Evolutionary conservation across 345 rosid species (phyloP).

Genomic region (Schrenkiella parvula): DNA sequence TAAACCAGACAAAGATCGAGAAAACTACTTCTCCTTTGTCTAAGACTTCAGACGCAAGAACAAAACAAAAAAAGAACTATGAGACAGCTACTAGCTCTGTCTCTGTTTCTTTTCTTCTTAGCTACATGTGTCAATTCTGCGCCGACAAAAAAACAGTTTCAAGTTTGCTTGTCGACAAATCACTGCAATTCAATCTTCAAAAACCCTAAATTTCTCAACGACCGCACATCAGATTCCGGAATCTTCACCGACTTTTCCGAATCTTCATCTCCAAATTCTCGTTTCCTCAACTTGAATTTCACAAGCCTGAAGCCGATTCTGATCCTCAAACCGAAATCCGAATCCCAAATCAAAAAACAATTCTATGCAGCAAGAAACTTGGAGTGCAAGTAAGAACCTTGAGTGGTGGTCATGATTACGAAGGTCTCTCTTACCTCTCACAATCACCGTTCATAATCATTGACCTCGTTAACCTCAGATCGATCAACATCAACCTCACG

Average conservation of each 20-base stretch:
- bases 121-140: neutral
- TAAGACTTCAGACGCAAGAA: slow-evolving; percentile 26
- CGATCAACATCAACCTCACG: slow-evolving; percentile 35
- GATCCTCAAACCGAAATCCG: slow-evolving; percentile 37
- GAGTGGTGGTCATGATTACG: slow-evolving; percentile 79
- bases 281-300: slow-evolving; percentile 25
- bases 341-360: slow-evolving; percentile 44
- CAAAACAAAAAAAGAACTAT: neutral
- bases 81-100: slow-evolving; percentile 14
- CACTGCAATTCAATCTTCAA: neutral
- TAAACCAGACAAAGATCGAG: slow-evolving; percentile 7
- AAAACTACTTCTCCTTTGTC: slow-evolving; percentile 2
- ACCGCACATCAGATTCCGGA: neutral
- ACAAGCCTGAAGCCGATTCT: slow-evolving; percentile 40
- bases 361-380: slow-evolving; percentile 37
- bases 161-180: slow-evolving; percentile 11
- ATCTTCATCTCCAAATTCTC: slow-evolving; percentile 9
- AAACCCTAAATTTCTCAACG: neutral
- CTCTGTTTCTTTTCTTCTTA: slow-evolving; percentile 6
- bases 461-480: slow-evolving; percentile 44
- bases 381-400: slow-evolving; percentile 47
- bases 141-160: slow-evolving; percentile 27
- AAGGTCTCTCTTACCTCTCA: slow-evolving; percentile 59
- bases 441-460: slow-evolving; percentile 42
- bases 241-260: neutral